These are phyloP conservation scores for Sporothrix brunneoviolacea DNA, from an alignment of 2,329 filamentous ascomycete genomes.

Conservation along the genomic window DNA sequence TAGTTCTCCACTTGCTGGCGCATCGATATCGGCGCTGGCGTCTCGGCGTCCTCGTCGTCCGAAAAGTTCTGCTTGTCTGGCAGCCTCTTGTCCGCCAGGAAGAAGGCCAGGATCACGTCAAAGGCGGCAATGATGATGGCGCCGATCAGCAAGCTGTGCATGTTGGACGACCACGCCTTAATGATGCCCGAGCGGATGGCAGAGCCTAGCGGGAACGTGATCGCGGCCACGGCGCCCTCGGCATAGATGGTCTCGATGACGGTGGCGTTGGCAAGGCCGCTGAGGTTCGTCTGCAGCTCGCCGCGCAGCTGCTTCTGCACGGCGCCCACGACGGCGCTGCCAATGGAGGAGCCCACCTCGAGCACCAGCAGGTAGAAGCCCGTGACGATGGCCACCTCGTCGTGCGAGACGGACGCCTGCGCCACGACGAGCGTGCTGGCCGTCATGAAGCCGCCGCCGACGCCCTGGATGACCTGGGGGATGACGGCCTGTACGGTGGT, in stretches of 20 bases:
- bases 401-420: conserved; percentile 5
- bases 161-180: conserved; percentile 1
- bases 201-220: not conserved
- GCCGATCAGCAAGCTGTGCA: not conserved
- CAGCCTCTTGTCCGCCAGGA: not conserved
- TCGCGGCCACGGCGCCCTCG: not conserved
- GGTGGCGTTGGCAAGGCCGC: not conserved
- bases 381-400: conserved; percentile 5
- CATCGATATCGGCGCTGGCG: too few relatives aligned
- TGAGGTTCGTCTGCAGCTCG: not conserved
- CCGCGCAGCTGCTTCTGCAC: conserved; percentile 3
- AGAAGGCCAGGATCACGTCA: conserved; percentile 1
- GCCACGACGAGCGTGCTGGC: conserved; percentile 2
- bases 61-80: not conserved
- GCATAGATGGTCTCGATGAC: not conserved
- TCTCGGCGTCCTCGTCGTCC: too few relatives aligned
- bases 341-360: conserved; percentile 7
- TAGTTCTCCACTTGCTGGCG: too few relatives aligned
- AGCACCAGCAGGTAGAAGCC: conserved; percentile 1
- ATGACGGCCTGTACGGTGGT: too few relatives aligned
- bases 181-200: not conserved
- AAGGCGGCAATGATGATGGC: conserved; percentile 1
- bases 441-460: conserved; percentile 4
- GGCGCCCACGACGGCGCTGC: not conserved
- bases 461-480: too few relatives aligned